Conservation (phyloP, 768 basidiomycete genomes). For the Trametes cinnabarina region DNA sequence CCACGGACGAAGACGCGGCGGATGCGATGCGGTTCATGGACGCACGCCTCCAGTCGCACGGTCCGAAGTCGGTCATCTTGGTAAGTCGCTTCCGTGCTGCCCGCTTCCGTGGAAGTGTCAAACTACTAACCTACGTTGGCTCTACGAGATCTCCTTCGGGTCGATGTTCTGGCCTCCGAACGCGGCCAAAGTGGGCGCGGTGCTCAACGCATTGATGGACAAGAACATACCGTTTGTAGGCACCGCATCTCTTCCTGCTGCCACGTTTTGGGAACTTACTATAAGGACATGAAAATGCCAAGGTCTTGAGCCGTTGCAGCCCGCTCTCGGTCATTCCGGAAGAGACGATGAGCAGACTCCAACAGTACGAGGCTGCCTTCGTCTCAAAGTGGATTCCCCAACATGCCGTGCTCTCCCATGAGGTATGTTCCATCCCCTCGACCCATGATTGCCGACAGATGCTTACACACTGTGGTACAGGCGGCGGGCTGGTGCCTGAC, state of each 20-base stretch:
- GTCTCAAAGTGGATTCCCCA: neutral
- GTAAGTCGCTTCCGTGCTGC: neutral
- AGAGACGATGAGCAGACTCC: neutral
- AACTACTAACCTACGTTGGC: neutral
- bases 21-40: neutral
- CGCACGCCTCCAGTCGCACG: neutral
- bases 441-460: neutral
- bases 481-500: neutral
- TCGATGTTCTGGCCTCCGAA: slow-evolving; percentile 6
- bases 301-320: neutral
- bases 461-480: neutral
- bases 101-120: neutral
- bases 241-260: too few relatives aligned
- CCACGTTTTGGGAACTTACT: too few relatives aligned
- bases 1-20: neutral
- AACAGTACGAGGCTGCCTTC: neutral
- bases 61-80: neutral
- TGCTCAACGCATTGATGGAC: slow-evolving; percentile 2
- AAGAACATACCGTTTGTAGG: slow-evolving; percentile 1
- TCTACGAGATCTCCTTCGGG: neutral
- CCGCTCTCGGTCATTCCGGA: neutral
- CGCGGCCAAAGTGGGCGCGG: neutral
- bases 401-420: neutral
- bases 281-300: neutral
- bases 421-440: neutral